A percentile compares a stretch with the other conserved stretches of the same genome.
These are phyloP conservation scores for Apostasia ramifera DNA, from an alignment of 106 monocot genomes.

Conservation along the genomic window DNA sequence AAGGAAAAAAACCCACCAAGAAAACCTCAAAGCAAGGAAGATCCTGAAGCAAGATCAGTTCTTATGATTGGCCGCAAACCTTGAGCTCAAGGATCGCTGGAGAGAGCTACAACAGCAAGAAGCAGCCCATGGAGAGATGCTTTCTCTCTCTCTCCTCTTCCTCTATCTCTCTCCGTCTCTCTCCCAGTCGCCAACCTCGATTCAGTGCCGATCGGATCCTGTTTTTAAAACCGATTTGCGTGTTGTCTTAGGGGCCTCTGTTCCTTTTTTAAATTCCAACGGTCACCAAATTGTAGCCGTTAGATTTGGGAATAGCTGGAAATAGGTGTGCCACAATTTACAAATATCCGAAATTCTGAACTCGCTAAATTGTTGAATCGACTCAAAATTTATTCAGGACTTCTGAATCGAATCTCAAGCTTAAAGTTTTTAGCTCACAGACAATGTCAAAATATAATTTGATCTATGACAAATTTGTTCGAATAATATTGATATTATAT, in stretches of 20 bases:
- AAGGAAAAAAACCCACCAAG: not conserved
- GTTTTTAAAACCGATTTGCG: conserved; percentile 1
- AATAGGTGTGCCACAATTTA: not conserved
- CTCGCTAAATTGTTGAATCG: no score
- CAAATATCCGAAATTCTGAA: no score
- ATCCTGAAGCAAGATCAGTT: not conserved
- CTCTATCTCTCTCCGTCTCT: not conserved
- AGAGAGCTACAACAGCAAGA: not conserved
- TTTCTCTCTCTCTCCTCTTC: not conserved
- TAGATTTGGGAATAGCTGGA: conserved; percentile 1
- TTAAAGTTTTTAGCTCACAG: no score
- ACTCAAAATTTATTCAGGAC: no score
- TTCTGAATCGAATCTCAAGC: no score
- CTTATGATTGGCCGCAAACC: not conserved
- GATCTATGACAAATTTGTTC: no score
- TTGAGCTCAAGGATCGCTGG: not conserved
- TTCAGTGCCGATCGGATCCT: not conserved
- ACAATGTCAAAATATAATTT: no score
- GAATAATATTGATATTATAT: no score
- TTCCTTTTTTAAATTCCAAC: not conserved
- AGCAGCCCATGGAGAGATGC: not conserved
- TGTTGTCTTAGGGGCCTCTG: not conserved
- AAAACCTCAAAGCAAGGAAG: not conserved
- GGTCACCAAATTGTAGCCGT: conserved; percentile 5
- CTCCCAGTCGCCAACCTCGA: not conserved